Evolutionary conservation across 495 filamentous ascomycete genomes (phyloP).

Genomic region (Tuber aestivum): DNA sequence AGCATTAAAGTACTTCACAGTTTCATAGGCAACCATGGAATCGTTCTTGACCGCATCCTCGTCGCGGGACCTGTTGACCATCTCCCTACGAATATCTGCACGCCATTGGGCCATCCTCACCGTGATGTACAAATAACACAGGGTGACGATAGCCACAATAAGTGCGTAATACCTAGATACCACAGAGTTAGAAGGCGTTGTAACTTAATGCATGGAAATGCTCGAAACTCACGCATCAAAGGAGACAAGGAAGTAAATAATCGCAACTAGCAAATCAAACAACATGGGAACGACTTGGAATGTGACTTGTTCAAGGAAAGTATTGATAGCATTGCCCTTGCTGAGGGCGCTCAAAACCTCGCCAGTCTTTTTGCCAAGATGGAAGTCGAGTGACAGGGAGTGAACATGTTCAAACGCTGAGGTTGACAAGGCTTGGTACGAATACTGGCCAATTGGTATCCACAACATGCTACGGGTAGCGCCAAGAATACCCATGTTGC

Average conservation of each 20-base stretch:
- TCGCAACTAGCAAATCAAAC: slow-evolving; percentile 77
- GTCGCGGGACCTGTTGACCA: slow-evolving; percentile 89
- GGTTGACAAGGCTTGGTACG: slow-evolving; percentile 87
- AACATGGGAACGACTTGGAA: slow-evolving; percentile 95
- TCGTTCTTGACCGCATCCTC: slow-evolving; percentile 98
- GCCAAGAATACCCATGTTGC: slow-evolving; percentile 75
- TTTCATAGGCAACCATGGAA: slow-evolving; percentile 95
- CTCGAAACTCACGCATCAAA: slow-evolving; percentile 57
- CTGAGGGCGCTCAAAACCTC: slow-evolving; percentile 91
- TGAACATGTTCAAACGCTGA: slow-evolving; percentile 97
- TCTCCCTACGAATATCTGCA: slow-evolving; percentile 79
- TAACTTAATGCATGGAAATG: neutral
- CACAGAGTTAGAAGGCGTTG: slow-evolving; percentile 7
- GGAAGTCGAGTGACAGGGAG: slow-evolving; percentile 88
- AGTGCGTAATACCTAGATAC: slow-evolving; percentile 67
- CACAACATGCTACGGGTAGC: slow-evolving; percentile 76
- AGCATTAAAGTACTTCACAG: slow-evolving; percentile 98
- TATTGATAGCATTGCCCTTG: slow-evolving; percentile 94
- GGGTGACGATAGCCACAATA: slow-evolving; percentile 84
- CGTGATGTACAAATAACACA: slow-evolving; percentile 90
- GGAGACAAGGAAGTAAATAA: slow-evolving; percentile 71
- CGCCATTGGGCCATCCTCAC: slow-evolving; percentile 93
- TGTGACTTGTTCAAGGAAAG: slow-evolving; percentile 89
- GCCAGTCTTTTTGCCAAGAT: slow-evolving; percentile 91
- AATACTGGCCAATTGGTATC: slow-evolving; percentile 95